Conservation (phyloP, 2,329 filamentous ascomycete genomes). For the Nemania bipapillata region DNA sequence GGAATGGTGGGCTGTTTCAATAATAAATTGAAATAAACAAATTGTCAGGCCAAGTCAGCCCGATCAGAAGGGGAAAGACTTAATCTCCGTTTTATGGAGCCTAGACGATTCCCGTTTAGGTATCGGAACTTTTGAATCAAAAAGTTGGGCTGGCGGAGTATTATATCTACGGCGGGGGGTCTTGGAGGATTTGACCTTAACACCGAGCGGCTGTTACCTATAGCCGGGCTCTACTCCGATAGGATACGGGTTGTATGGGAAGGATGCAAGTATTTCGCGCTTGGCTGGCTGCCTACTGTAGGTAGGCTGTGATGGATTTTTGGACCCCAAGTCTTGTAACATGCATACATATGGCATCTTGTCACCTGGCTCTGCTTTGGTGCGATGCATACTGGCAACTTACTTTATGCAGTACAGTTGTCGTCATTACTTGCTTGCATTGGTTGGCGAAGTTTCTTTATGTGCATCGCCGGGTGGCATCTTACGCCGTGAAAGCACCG, state of each 20-base stretch:
- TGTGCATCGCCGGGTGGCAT: not conserved
- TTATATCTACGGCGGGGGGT: conserved; percentile 33
- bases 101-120: conserved; percentile 25
- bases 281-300: not conserved
- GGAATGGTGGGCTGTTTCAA: conserved; percentile 11
- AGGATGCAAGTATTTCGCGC: not conserved
- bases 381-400: not conserved
- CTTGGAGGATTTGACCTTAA: conserved; percentile 29
- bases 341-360: too few relatives aligned
- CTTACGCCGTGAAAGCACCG: not conserved
- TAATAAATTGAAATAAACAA: conserved; percentile 22
- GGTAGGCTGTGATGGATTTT: not conserved
- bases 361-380: not conserved
- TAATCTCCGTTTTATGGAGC: conserved; percentile 36
- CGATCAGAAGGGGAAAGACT: conserved; percentile 33
- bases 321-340: not conserved
- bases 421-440: not conserved
- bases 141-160: conserved; percentile 2
- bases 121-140: conserved; percentile 16
- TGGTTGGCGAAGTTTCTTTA: not conserved
- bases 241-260: not conserved
- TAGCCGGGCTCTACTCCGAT: conserved; percentile 6
- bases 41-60: conserved; percentile 11
- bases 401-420: not conserved
- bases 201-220: conserved; percentile 11